Evolutionary conservation across 257 asterid species (phyloP).

Genomic region (Scutellaria baicalensis): DNA sequence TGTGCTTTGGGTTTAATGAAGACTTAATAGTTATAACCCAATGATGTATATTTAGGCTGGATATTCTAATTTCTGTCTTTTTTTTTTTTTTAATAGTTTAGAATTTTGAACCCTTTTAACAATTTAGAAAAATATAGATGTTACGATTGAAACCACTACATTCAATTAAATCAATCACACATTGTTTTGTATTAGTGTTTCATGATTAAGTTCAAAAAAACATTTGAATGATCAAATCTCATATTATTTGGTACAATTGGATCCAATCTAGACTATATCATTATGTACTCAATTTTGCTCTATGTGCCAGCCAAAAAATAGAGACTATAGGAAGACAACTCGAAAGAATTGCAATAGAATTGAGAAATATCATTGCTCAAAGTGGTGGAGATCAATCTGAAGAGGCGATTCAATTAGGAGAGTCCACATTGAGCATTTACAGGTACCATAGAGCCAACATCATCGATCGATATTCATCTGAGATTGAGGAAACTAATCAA

Average conservation of each 20-base stretch:
- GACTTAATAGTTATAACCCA: no score
- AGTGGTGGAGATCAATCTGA: not conserved
- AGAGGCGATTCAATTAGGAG: slow-evolving; percentile 15
- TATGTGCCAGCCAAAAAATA: slow-evolving; percentile 31
- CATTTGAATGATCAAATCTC: not conserved
- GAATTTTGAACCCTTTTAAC: no score
- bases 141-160: not conserved
- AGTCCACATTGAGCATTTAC: slow-evolving; percentile 29
- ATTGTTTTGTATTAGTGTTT: no score
- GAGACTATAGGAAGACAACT: slow-evolving; percentile 26
- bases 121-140: not conserved
- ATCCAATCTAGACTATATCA: no score
- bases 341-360: slow-evolving; percentile 31
- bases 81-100: no score
- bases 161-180: not conserved
- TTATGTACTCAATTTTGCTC: no score
- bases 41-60: no score
- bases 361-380: slow-evolving; percentile 20
- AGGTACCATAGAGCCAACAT: slow-evolving; percentile 36
- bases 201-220: not conserved
- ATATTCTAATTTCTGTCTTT: no score
- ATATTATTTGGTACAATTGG: not conserved
- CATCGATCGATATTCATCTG: slow-evolving; percentile 19
- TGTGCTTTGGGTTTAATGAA: not conserved
- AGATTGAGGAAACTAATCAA: not conserved